Conservation (phyloP, 1,284 basidiomycete genomes). For the Coriolopsis trogii region DNA sequence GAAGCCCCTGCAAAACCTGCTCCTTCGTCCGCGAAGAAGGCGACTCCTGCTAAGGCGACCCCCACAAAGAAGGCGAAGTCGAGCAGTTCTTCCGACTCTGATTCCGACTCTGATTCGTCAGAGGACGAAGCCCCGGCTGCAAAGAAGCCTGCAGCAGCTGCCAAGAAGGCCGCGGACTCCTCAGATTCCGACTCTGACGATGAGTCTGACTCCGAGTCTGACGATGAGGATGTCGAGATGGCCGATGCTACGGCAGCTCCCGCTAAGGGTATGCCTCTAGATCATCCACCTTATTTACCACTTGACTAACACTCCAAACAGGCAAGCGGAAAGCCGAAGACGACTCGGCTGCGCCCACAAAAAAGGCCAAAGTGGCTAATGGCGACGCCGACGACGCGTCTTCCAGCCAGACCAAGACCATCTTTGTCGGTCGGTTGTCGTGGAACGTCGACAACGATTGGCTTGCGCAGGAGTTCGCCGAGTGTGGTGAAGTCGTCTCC, state of each 20-base stretch:
- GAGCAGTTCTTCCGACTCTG: slow-evolving; percentile 19
- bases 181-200: slow-evolving; percentile 29
- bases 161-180: background rate
- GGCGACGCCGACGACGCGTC: slow-evolving; percentile 51
- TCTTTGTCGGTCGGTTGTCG: slow-evolving; percentile 94
- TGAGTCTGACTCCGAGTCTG: slow-evolving; percentile 32
- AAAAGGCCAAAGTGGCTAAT: slow-evolving; percentile 82
- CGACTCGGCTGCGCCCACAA: slow-evolving; percentile 60
- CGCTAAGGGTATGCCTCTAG: slow-evolving; percentile 42
- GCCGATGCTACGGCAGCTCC: slow-evolving; percentile 45
- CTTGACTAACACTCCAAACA: slow-evolving; percentile 21
- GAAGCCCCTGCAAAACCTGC: slow-evolving; percentile 36
- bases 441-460: slow-evolving; percentile 99
- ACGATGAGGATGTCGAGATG: slow-evolving; percentile 66
- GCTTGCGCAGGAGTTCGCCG: slow-evolving; percentile 89
- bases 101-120: slow-evolving; percentile 30
- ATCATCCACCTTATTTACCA: background rate
- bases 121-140: slow-evolving; percentile 38
- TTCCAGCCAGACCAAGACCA: slow-evolving; percentile 62
- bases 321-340: slow-evolving; percentile 90
- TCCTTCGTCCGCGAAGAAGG: slow-evolving; percentile 37
- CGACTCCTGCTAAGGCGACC: slow-evolving; percentile 27
- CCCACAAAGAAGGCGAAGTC: slow-evolving; percentile 30
- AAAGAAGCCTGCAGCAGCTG: slow-evolving; percentile 34
- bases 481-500: slow-evolving; percentile 86